Percentiles rank a stretch among this genome's conserved stretches.
Evolutionary conservation across 805 yeast genomes (phyloP).

Genomic region (Zygosaccharomyces pseudorouxii): DNA sequence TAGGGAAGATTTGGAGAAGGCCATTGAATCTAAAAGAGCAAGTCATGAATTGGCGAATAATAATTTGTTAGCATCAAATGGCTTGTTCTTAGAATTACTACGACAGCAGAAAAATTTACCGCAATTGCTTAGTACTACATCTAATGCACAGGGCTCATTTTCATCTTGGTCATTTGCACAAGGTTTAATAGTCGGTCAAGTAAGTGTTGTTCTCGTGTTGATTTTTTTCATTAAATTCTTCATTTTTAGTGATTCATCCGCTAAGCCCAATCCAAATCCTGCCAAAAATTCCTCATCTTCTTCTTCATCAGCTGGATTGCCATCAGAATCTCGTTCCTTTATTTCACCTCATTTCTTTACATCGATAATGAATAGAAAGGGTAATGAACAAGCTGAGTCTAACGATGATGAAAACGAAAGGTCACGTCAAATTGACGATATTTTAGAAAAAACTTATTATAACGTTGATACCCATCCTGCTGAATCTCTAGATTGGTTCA

Average conservation of each 20-base stretch:
- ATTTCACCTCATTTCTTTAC: constrained; percentile 17
- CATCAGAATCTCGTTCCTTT: constrained; percentile 14
- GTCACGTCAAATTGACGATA: constrained; percentile 38
- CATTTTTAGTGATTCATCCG: constrained; percentile 63
- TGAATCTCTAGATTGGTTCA: constrained; percentile 96
- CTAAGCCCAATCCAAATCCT: constrained; percentile 33
- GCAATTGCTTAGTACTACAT: neutral
- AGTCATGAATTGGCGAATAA: neutral
- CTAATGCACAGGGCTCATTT: constrained; percentile 10
- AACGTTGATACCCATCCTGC: constrained; percentile 82
- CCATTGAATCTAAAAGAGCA: neutral
- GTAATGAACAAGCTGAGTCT: constrained; percentile 20
- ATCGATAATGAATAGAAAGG: constrained; percentile 33
- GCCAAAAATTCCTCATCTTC: constrained; percentile 18
- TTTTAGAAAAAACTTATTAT: constrained; percentile 87
- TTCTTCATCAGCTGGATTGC: constrained; percentile 10
- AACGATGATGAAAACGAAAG: constrained; percentile 27
- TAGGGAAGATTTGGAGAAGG: neutral
- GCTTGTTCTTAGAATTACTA: neutral
- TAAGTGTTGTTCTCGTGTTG: constrained; percentile 61
- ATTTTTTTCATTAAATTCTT: constrained; percentile 68
- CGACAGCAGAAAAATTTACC: constrained; percentile 7
- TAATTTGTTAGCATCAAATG: neutral
- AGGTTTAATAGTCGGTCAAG: constrained; percentile 69
- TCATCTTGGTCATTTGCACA: constrained; percentile 66